These are phyloP conservation scores for Sisymbrium altissimum DNA, from an alignment of 345 rosid species.

Conservation along the genomic window DNA sequence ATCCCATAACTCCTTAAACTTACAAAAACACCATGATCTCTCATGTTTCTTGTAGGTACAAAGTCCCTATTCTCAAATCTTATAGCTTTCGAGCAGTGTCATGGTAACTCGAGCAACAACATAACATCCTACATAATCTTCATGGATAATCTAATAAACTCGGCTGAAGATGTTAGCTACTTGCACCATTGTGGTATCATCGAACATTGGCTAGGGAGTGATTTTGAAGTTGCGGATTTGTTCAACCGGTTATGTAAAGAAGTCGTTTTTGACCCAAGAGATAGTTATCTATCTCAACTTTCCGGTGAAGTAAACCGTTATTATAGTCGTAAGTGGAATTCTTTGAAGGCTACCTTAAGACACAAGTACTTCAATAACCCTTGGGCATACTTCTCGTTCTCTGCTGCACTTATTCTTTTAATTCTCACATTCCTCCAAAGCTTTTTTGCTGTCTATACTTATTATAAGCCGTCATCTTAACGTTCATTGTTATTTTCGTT, in stretches of 20 bases:
- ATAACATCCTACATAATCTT: constrained; percentile 77
- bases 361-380: constrained; percentile 81
- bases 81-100: constrained; percentile 80
- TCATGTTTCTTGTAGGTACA: constrained; percentile 42
- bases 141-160: constrained; percentile 90
- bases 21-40: too few relatives aligned
- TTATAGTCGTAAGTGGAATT: constrained; percentile 71
- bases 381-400: constrained; percentile 75
- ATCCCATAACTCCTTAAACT: not conserved
- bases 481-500: not conserved
- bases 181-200: constrained; percentile 71
- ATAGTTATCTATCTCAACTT: constrained; percentile 61
- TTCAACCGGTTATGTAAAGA: constrained; percentile 84
- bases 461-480: constrained; percentile 51
- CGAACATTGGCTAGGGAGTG: constrained; percentile 92
- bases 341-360: constrained; percentile 70
- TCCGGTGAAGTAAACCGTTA: constrained; percentile 61
- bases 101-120: constrained; percentile 62
- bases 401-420: constrained; percentile 60
- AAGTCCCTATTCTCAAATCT: constrained; percentile 80
- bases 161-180: too few relatives aligned
- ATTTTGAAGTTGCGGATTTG: constrained; percentile 76
- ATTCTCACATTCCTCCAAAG: constrained; percentile 71
- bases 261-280: constrained; percentile 71
- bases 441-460: constrained; percentile 63